phyloP scores from a whole-genome alignment of 192 early-diverging fungal species.

The Coemansia biformis region DNA sequence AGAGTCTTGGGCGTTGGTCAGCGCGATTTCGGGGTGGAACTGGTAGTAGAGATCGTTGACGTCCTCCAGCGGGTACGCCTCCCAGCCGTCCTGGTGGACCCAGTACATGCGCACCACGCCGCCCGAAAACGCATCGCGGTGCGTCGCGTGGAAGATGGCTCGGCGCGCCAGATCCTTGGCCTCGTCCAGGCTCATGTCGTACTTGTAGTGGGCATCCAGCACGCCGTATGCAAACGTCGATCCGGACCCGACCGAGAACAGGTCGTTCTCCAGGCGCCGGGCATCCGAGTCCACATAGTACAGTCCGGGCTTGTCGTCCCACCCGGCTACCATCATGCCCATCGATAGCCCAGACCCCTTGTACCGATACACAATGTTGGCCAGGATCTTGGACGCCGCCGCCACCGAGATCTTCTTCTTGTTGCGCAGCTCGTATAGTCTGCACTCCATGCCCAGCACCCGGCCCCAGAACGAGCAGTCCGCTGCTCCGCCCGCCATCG shows the following conservation, averaged over 20 bases:
- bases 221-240: slow-evolving; percentile 99
- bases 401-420: slow-evolving; percentile 98
- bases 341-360: slow-evolving; percentile 99
- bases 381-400: slow-evolving; percentile 92
- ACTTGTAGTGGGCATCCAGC: slow-evolving; percentile 81
- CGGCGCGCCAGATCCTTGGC: slow-evolving; percentile 87
- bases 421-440: slow-evolving; percentile 93
- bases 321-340: slow-evolving; percentile 99
- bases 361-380: slow-evolving; percentile 96
- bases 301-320: slow-evolving; percentile 85
- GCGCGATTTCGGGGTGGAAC: slow-evolving; percentile 47
- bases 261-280: slow-evolving; percentile 72
- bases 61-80: slow-evolving; percentile 74
- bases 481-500: slow-evolving; percentile 99
- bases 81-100: slow-evolving; percentile 88
- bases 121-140: slow-evolving; percentile 90
- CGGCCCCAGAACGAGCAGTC: slow-evolving; percentile 99
- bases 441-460: slow-evolving; percentile 88
- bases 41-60: slow-evolving; percentile 79
- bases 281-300: slow-evolving; percentile 98
- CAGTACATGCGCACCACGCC: slow-evolving; percentile 88
- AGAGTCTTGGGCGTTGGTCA: slow-evolving; percentile 33
- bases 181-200: slow-evolving; percentile 74
- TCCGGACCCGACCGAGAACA: slow-evolving; percentile 98
- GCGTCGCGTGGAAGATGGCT: slow-evolving; percentile 93